Base-by-base conservation (phyloP, 139 green algal species). In the Chlamydomonas schloesseri region DNA sequence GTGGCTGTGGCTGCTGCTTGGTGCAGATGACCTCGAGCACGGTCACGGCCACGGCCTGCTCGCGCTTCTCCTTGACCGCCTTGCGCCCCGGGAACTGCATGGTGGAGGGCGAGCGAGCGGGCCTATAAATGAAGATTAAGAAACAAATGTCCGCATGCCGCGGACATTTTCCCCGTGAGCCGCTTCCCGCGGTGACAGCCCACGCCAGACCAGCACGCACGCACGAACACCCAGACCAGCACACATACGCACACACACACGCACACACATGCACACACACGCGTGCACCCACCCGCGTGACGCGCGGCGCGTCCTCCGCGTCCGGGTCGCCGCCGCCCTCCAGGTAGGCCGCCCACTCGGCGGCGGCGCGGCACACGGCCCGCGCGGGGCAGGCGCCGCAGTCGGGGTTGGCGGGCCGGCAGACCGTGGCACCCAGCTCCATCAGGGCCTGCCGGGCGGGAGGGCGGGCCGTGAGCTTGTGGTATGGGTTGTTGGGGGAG, bases 361-460 rank as follows among this genome's bases (percentile, higher is more conserved):
- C 58, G 5, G 72, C 60, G 0, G 89, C 89, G 0, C 33, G 69
- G 79, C 97, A 99, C 21, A 64, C 71, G 26, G 26, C 46, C 13
- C 60, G 72, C 21, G 96, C 58, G 46, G 97, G 96, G 92, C 97
- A 99, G 0, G 47, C 70, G 24, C 18, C 83, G 84, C 97, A 99
- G 64, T 84, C 37, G 1, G 97, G 90, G 34, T 92, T 89, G 46
- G 88, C 89, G 18, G 95, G 94, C 24, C 93, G 91, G 91, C 97
- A 99, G 11, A 98, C 88, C 0, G 92, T 96, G 23, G 97, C 96
- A 0, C 97, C 97, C 31, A 99, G 93, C 94, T 99, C 97, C 97
- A 99, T 99, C 78, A 99, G 85, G 29, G 97, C 97, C 95, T 97
- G 90, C 0, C n/a, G n/a, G n/a, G n/a, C n/a, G n/a, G n/a, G n/a